Conservation (phyloP, 2,329 filamentous ascomycete genomes). For the Geosmithia flava region DNA sequence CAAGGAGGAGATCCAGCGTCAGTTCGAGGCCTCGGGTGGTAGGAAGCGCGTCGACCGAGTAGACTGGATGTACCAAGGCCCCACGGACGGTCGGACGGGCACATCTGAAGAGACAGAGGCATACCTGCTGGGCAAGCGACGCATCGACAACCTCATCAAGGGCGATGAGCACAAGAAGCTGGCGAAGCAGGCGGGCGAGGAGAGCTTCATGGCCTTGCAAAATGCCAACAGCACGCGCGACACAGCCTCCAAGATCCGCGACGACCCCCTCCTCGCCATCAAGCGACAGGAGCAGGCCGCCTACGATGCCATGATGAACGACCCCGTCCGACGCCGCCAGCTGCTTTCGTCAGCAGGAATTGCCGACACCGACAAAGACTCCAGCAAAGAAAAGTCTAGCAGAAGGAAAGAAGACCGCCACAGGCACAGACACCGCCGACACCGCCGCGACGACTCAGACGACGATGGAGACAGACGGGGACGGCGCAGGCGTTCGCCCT, state of each 20-base stretch:
- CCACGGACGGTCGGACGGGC: constrained; percentile 62
- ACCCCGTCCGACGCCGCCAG: constrained; percentile 55
- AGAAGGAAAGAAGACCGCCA: constrained; percentile 19
- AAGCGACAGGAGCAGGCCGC: constrained; percentile 82
- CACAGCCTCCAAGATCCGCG: constrained; percentile 72
- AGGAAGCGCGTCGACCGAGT: constrained; percentile 70
- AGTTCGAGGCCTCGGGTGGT: constrained; percentile 82
- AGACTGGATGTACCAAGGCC: constrained; percentile 97
- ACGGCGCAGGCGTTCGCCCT: constrained; percentile 30
- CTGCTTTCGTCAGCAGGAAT: constrained; percentile 53
- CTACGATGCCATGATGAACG: constrained; percentile 70
- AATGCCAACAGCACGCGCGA: constrained; percentile 67
- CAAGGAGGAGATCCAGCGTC: constrained; percentile 79
- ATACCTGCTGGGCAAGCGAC: constrained; percentile 82
- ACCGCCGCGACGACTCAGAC: constrained; percentile 28
- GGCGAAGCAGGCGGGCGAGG: constrained; percentile 58
- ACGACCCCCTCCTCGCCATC: constrained; percentile 86
- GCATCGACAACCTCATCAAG: constrained; percentile 73
- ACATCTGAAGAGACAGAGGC: constrained; percentile 84
- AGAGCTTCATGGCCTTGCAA: constrained; percentile 47
- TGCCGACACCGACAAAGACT: constrained; percentile 29
- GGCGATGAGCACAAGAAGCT: constrained; percentile 70
- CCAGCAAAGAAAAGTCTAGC: constrained; percentile 13
- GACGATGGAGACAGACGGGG: constrained; percentile 20
- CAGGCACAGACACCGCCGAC: constrained; percentile 25